Percentiles rank a stretch among this genome's conserved stretches.
These are phyloP conservation scores for Ascosphaera acerosa DNA, from an alignment of 2,329 filamentous ascomycete genomes.

Conservation along the genomic window DNA sequence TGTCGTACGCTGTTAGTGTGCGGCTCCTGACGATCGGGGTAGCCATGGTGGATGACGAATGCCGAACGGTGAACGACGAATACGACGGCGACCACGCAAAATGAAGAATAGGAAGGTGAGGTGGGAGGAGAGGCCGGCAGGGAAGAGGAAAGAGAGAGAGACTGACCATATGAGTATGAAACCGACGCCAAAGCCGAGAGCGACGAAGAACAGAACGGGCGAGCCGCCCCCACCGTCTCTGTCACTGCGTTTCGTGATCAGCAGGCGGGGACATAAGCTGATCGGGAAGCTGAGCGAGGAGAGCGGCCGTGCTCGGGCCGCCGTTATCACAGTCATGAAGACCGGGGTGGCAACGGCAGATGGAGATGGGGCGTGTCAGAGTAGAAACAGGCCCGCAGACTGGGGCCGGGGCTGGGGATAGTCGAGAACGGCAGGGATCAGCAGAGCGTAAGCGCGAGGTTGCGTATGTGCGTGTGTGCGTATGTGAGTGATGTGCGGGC, in stretches of 20 bases:
- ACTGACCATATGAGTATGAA: constrained; percentile 95
- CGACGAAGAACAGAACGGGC: constrained; percentile 74
- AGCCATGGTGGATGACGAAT: background rate
- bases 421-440: too few species aligned
- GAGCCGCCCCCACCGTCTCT: constrained; percentile 20
- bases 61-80: too few species aligned
- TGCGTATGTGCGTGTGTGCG: too few species aligned
- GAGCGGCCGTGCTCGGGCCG: background rate
- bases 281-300: background rate
- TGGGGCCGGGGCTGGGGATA: too few species aligned
- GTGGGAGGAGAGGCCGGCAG: too few species aligned
- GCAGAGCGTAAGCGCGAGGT: too few species aligned
- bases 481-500: too few species aligned
- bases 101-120: too few species aligned
- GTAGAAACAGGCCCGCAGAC: background rate
- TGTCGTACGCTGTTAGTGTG: constrained; percentile 16
- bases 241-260: constrained; percentile 4
- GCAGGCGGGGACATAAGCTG: constrained; percentile 1
- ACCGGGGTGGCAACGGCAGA: background rate
- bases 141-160: constrained; percentile 2
- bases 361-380: background rate
- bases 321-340: constrained; percentile 1
- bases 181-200: constrained; percentile 87
- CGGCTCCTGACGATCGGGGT: background rate
- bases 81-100: too few species aligned